phyloP scores from a whole-genome alignment of 139 green algal genomes.

The Closterium sp. region DNA sequence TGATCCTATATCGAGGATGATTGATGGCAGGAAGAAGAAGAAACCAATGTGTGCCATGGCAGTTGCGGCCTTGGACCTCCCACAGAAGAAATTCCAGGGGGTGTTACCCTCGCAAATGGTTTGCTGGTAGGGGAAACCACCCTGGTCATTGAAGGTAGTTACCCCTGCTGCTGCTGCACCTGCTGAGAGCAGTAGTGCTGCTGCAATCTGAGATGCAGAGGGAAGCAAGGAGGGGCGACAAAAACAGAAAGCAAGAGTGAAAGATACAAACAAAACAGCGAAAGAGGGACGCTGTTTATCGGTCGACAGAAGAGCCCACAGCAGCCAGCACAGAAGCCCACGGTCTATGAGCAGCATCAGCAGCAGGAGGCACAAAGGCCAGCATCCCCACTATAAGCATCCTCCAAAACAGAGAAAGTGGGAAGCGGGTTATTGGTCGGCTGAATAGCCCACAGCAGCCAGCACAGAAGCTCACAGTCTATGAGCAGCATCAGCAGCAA shows the following conservation, averaged over 20 bases:
- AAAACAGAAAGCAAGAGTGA: neutral
- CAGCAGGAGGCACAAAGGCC: neutral
- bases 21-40: slow-evolving; percentile 25
- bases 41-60: slow-evolving; percentile 3
- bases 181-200: neutral
- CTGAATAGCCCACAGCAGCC: too few species aligned
- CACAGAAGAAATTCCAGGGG: slow-evolving; percentile 10
- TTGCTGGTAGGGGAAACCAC: neutral
- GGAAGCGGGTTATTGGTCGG: too few species aligned
- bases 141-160: neutral
- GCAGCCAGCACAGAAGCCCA: neutral
- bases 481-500: neutral
- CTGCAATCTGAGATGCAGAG: neutral
- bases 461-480: neutral
- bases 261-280: neutral
- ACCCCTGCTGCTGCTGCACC: neutral
- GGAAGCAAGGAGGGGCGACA: neutral
- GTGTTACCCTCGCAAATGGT: neutral
- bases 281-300: too few species aligned
- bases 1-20: slow-evolving; percentile 8
- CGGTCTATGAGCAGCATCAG: neutral
- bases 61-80: neutral
- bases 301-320: too few species aligned
- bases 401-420: too few species aligned
- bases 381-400: neutral